phyloP scores from a whole-genome alignment of 208 protist species.

The Naegleria fowleri region DNA sequence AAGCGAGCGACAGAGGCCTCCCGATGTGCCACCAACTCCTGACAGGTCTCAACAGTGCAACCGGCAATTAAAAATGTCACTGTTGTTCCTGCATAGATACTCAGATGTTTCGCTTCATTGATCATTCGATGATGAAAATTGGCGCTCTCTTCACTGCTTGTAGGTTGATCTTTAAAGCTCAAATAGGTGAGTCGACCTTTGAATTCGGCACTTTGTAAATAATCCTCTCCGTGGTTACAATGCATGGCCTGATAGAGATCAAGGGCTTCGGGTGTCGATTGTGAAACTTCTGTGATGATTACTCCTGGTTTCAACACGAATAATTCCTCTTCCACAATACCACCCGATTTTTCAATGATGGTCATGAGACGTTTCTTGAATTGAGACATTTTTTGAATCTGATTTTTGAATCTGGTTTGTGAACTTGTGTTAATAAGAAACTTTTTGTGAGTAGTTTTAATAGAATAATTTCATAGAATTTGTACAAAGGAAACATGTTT shows the following conservation, averaged over 20 bases:
- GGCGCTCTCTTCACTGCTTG: background rate
- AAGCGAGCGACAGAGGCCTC: background rate
- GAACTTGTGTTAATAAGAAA: too few relatives aligned
- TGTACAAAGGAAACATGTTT: too few relatives aligned
- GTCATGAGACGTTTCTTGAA: background rate
- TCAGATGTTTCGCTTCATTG: background rate
- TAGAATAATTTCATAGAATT: too few relatives aligned
- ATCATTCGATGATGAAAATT: background rate
- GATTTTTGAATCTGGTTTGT: too few relatives aligned
- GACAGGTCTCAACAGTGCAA: background rate
- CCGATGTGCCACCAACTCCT: background rate
- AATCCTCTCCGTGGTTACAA: background rate
- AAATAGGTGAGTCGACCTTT: background rate
- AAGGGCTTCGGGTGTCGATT: background rate
- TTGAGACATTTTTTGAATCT: background rate
- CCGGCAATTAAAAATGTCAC: background rate
- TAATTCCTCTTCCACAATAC: background rate
- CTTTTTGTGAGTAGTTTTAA: too few relatives aligned
- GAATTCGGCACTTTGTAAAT: background rate
- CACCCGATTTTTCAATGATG: background rate
- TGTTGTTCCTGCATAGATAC: background rate
- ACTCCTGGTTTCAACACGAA: background rate
- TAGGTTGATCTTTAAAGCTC: background rate
- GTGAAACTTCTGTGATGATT: background rate
- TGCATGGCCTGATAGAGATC: background rate